These are phyloP conservation scores for Umbelopsis ramanniana DNA, from an alignment of 192 early-diverging fungal genomes.

Conservation along the genomic window DNA sequence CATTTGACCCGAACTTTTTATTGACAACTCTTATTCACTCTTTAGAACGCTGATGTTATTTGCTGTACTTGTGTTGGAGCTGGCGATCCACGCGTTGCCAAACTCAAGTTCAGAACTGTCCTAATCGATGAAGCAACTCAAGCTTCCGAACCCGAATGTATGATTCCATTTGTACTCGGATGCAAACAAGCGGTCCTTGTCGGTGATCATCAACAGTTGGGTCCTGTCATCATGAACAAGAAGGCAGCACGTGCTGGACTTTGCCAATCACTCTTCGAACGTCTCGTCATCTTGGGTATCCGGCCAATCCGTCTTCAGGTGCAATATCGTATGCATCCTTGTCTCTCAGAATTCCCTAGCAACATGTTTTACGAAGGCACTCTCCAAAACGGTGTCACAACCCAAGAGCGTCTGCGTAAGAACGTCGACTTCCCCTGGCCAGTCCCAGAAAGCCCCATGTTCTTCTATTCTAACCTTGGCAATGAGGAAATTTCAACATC, in stretches of 20 bases:
- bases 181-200: constrained; percentile 96
- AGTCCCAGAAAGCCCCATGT: constrained; percentile 89
- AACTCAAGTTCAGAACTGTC: constrained; percentile 91
- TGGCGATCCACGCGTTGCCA: constrained; percentile 90
- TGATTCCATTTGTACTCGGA: constrained; percentile 97
- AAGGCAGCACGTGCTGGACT: constrained; percentile 93
- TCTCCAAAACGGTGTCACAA: constrained; percentile 95
- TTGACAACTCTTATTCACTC: constrained; percentile 4
- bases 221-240: constrained; percentile 98
- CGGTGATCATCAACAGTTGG: constrained; percentile 98
- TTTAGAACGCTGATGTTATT: constrained; percentile 91
- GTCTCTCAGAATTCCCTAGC: constrained; percentile 96
- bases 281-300: constrained; percentile 89
- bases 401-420: constrained; percentile 85
- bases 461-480: constrained; percentile 92
- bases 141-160: constrained; percentile 93
- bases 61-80: constrained; percentile 97
- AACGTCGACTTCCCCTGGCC: constrained; percentile 98
- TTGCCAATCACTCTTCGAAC: constrained; percentile 96
- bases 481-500: constrained; percentile 96
- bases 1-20: neutral
- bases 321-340: constrained; percentile 99
- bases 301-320: constrained; percentile 96
- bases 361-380: constrained; percentile 99
- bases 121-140: constrained; percentile 98